Conservation (phyloP, 805 yeast species). For the Ogataea haglerorum region DNA sequence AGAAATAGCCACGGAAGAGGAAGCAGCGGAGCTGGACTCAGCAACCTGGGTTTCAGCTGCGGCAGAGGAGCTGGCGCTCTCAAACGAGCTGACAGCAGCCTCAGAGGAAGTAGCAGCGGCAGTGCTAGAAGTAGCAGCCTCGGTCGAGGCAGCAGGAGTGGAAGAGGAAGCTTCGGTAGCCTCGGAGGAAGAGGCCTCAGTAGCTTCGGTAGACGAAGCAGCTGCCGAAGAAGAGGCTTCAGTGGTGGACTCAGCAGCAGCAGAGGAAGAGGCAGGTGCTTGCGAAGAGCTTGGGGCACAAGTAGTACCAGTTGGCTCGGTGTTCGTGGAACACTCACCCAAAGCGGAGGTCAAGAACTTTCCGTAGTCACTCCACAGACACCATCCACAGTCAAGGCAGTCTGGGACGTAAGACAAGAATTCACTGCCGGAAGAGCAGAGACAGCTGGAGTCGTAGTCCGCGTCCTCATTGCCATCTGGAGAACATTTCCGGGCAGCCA, state of each 20-base stretch:
- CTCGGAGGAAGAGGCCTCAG: constrained; percentile 9
- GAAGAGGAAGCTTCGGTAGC: constrained; percentile 6
- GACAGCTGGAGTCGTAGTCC: constrained; percentile 32
- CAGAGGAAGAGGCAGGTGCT: constrained; percentile 1
- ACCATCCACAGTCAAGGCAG: constrained; percentile 42
- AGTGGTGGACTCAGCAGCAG: constrained; percentile 14
- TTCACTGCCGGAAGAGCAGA: constrained; percentile 29
- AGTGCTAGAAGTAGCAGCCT: constrained; percentile 2
- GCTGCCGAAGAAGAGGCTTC: background rate
- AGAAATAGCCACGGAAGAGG: background rate
- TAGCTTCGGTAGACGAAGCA: background rate
- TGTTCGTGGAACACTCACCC: constrained; percentile 30
- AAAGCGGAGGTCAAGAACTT: constrained; percentile 30
- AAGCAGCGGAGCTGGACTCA: background rate
- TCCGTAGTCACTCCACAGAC: constrained; percentile 38
- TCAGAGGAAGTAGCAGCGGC: constrained; percentile 9
- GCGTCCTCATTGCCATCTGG: constrained; percentile 17
- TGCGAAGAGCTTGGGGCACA: constrained; percentile 24
- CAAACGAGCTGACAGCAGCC: background rate
- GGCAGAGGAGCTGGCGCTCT: background rate
- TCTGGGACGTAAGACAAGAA: constrained; percentile 30
- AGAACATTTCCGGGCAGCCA: constrained; percentile 31
- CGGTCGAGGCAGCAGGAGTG: constrained; percentile 13
- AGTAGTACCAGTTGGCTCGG: constrained; percentile 38
- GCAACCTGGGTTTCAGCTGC: background rate